phyloP scores from a whole-genome alignment of 106 monocot genomes.

The Dendrobium huoshanense region DNA sequence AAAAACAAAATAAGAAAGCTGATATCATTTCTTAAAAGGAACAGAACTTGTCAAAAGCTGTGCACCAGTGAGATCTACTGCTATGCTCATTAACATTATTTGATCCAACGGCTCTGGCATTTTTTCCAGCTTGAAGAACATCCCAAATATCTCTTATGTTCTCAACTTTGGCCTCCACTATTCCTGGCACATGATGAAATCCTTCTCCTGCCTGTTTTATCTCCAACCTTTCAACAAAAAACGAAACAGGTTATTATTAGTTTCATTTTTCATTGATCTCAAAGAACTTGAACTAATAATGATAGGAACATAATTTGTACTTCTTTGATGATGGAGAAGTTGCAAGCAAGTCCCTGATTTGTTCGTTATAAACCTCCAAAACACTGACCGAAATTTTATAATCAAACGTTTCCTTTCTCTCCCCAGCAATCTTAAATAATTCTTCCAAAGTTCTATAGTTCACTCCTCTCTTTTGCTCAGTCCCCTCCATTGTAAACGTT shows the following conservation, averaged over 20 bases:
- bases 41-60: neutral
- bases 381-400: slow-evolving; percentile 80
- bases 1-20: neutral
- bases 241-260: neutral
- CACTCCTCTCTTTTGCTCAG: slow-evolving; percentile 65
- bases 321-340: slow-evolving; percentile 71
- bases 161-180: slow-evolving; percentile 68
- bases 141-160: slow-evolving; percentile 73
- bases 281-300: neutral
- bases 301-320: slow-evolving; percentile 18
- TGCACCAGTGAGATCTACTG: slow-evolving; percentile 87
- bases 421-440: slow-evolving; percentile 55
- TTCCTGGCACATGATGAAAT: slow-evolving; percentile 69
- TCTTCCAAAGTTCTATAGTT: slow-evolving; percentile 87
- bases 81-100: slow-evolving; percentile 91
- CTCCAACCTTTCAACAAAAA: slow-evolving; percentile 42
- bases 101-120: slow-evolving; percentile 79
- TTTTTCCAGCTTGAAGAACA: slow-evolving; percentile 72
- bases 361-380: slow-evolving; percentile 89
- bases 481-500: slow-evolving; percentile 90
- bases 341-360: slow-evolving; percentile 75
- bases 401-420: slow-evolving; percentile 54
- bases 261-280: neutral
- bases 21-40: neutral
- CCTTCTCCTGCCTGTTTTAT: slow-evolving; percentile 73